Conservation (phyloP, 1,284 basidiomycete genomes). For the Ganoderma sp. region DNA sequence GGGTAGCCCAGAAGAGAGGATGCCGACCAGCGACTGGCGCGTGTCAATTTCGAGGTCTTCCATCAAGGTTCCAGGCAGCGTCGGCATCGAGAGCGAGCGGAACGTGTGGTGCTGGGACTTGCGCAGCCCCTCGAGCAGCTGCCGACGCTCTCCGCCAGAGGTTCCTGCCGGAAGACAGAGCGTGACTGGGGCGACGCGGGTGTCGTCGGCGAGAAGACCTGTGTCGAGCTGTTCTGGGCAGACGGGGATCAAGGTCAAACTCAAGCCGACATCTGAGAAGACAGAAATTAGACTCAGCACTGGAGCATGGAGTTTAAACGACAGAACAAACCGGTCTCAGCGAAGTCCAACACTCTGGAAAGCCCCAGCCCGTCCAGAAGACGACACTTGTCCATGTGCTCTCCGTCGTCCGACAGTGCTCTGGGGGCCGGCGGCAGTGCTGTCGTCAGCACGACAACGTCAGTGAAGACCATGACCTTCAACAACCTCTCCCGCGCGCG, state of each 20-base stretch:
- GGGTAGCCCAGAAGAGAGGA: slow-evolving; percentile 64
- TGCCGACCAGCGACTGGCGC: slow-evolving; percentile 54
- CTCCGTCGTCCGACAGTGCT: slow-evolving; percentile 41
- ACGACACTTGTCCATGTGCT: slow-evolving; percentile 45
- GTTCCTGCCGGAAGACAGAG: slow-evolving; percentile 33
- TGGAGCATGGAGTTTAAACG: background rate
- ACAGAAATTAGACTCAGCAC: background rate
- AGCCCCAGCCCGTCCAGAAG: slow-evolving; percentile 61
- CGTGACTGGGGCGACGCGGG: slow-evolving; percentile 46
- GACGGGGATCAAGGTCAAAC: slow-evolving; percentile 63
- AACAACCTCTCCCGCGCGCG: slow-evolving; percentile 26
- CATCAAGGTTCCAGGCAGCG: slow-evolving; percentile 41
- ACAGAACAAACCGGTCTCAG: slow-evolving; percentile 39
- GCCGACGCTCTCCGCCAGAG: slow-evolving; percentile 31
- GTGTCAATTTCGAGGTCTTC: slow-evolving; percentile 49
- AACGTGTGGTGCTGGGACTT: slow-evolving; percentile 58
- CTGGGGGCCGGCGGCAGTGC: slow-evolving; percentile 34
- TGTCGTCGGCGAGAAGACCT: slow-evolving; percentile 48
- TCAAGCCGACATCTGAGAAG: slow-evolving; percentile 43
- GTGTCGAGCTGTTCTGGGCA: slow-evolving; percentile 49
- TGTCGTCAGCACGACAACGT: slow-evolving; percentile 50
- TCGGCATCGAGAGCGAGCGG: slow-evolving; percentile 57
- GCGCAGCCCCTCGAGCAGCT: slow-evolving; percentile 58
- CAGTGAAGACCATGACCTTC: slow-evolving; percentile 59
- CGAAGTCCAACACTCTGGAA: slow-evolving; percentile 58